Conservation (phyloP, 2,329 filamentous ascomycete species). For the Fusarium tanahbumbuense region DNA sequence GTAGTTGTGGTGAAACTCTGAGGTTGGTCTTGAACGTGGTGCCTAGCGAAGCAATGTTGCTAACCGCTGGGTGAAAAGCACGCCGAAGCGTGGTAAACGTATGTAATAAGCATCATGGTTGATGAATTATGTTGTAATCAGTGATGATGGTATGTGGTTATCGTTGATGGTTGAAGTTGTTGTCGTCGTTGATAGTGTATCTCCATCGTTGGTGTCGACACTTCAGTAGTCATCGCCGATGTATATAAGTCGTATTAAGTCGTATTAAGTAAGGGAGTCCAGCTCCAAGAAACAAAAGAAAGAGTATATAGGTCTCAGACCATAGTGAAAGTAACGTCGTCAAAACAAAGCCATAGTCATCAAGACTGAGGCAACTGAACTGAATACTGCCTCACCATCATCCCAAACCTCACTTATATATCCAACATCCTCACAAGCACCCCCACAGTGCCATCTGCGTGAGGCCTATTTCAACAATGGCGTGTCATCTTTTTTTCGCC, state of each 20-base stretch:
- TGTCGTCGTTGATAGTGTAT: not conserved
- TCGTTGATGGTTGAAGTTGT: not conserved
- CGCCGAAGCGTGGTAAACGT: conserved; percentile 33
- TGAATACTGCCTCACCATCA: conserved; percentile 8
- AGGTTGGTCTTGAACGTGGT: conserved; percentile 35
- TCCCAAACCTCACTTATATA: conserved; percentile 22
- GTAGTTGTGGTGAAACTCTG: not conserved
- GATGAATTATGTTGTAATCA: not conserved
- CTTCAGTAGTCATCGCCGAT: not conserved
- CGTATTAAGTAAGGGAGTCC: conserved; percentile 11
- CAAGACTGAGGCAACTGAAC: not conserved
- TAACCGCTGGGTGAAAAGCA: conserved; percentile 19
- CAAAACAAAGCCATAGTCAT: too few relatives aligned
- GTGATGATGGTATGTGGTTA: too few relatives aligned
- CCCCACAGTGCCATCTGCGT: not conserved
- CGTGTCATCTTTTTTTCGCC: conserved; percentile 25
- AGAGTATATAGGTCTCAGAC: not conserved
- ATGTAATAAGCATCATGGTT: conserved; percentile 1
- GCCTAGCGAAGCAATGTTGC: conserved; percentile 26
- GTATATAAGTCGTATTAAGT: not conserved
- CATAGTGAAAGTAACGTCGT: not conserved
- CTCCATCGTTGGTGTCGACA: not conserved
- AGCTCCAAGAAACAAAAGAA: conserved; percentile 16
- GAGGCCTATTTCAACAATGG: conserved; percentile 30
- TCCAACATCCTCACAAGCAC: not conserved